Evolutionary conservation across 2,329 filamentous ascomycete genomes (phyloP), one percentile per base, ranked within the genome.

Genomic region (Cryoendolithus antarcticus): DNA sequence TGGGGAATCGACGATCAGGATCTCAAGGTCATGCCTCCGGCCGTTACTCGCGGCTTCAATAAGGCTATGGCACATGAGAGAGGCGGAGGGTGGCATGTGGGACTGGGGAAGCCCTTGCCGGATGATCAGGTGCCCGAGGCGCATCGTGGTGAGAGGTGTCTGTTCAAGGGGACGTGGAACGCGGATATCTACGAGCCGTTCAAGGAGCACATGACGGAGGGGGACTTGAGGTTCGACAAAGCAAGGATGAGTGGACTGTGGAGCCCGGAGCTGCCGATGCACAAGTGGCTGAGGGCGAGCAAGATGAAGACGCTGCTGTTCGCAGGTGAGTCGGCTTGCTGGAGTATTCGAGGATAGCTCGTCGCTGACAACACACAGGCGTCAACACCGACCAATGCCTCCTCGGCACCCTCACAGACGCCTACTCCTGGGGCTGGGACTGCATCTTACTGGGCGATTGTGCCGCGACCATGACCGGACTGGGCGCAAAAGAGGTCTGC

Each of bases 311-410:
- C 61, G 1, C 44, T 65, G 12, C 46, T 64, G 4, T 64, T 64
- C 41, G 57, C 62, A 11, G 24, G 24, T 27, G 24, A 27, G 24
- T 27, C 24, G 24, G 5, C 7, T 27, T 27, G 24, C 6, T 7
- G 24, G 24, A 27, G 24, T 27, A 6, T 27, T 27, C 24, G 24
- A 27, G 24, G 24, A 27, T 8, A 27, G 24, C 24, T 8, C 6
- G 24, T 27, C 24, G 24, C 24, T 27, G 7, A 27, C 24, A 27
- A 27, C 24, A 27, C 24, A 27, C 24, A 27, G 61, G 61, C 13
- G 60, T 64, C 37, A 65, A 64, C 44, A 65, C 61, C 7, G 62
- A 64, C 45, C 62, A 64, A 47, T 65, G 62, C 36, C 51, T 64
- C 8, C 57, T 64, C 21, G 62, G 61, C 15, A 64, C 61, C 1